Evolutionary conservation across 2,329 filamentous ascomycete genomes (phyloP), one percentile per base, ranked within the genome.

Genomic region (Botryotinia convoluta): DNA sequence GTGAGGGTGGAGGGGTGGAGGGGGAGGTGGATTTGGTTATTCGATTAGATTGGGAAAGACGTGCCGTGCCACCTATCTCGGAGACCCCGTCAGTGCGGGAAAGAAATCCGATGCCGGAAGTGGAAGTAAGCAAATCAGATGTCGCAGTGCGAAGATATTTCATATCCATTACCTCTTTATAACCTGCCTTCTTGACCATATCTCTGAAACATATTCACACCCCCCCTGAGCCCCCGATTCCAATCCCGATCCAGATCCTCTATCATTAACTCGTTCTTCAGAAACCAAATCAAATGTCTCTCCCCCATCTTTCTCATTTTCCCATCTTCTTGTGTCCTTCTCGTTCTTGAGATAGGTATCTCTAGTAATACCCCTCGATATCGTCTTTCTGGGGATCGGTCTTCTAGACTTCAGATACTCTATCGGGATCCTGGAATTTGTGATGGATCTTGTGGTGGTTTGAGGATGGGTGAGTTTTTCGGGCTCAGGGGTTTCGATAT

Each of bases 301-400:
- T 51, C 2, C 0, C 22, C 2, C 2, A 7, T 7, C 12, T 0
- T n/a, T 51, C 48, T 51, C 4, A 14, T 7, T 14, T n/a, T n/a
- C 5, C 5, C 12, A 6, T 51, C 0, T 14, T 16, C 48, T 6
- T n/a, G 5, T n/a, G 9, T 51, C 0, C 10, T 14, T 0, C 1
- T 51, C 26, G 22, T 14, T 14, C 0, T n/a, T 4, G 26, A n/a
- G 8, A 14, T n/a, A 6, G 1, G 10, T 48, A 26, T 16, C 2
- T 54, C 48, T 51, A 45, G 44, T 10, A 51, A 4, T 1, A 51
- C n/a, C 10, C 12, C 22, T 51, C 22, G 32, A 10, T n/a, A 14
- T 16, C 22, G 8, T n/a, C 14, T 32, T 39, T 39, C 26, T 5
- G 26, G 26, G 16, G 1, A 42, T 42, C 10, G 35, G 35, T 42